Evolutionary conservation across 78 protist species (phyloP).

Genomic region (Chrysochromulina parva): DNA sequence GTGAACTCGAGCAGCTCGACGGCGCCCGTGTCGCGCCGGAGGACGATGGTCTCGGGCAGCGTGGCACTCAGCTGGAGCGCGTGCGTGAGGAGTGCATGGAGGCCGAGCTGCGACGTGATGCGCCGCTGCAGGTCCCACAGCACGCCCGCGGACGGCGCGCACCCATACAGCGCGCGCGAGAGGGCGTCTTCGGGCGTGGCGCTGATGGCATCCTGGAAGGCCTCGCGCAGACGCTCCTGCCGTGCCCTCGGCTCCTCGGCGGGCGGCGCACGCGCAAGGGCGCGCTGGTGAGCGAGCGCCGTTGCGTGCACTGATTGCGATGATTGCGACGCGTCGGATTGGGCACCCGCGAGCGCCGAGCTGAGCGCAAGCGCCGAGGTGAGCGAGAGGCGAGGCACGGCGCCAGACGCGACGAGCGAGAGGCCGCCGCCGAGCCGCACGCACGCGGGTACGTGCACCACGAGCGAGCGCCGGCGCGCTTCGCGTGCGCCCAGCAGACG

Average conservation of each 20-base stretch:
- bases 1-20: background rate
- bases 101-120: background rate
- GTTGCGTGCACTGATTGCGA: background rate
- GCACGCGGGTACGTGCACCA: background rate
- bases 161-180: too few relatives aligned
- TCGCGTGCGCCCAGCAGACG: constrained; percentile 20
- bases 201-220: background rate
- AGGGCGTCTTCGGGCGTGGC: background rate
- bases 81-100: background rate
- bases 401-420: background rate
- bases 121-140: background rate
- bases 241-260: background rate
- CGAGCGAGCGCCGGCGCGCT: constrained; percentile 48
- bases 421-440: background rate
- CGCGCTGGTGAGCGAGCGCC: background rate
- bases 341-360: constrained; percentile 20
- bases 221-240: background rate
- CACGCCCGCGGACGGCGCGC: background rate
- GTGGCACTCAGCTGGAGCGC: background rate
- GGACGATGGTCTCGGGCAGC: background rate
- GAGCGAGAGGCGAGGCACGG: constrained; percentile 2
- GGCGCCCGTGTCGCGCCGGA: background rate
- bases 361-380: constrained; percentile 26
- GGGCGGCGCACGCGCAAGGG: background rate
- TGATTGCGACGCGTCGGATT: background rate